Percentiles rank a stretch among this genome's conserved stretches.
phyloP scores from a whole-genome alignment of 345 rosid genomes.

The Salix purpurea region DNA sequence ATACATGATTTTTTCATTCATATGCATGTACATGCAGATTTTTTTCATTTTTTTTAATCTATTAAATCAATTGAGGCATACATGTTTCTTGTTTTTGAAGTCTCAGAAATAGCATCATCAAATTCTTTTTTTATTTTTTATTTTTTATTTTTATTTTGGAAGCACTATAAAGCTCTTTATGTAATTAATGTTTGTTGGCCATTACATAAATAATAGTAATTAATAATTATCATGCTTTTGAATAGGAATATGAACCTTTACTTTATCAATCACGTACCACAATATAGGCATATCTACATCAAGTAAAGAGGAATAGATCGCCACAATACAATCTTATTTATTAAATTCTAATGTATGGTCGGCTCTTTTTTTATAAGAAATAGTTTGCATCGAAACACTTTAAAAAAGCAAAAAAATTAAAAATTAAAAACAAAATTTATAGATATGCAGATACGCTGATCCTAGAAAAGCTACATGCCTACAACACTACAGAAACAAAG shows the following conservation, averaged over 20 bases:
- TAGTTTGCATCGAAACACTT: too few relatives aligned
- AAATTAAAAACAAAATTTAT: too few relatives aligned
- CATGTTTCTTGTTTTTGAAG: background rate
- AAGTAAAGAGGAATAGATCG: background rate
- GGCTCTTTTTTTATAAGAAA: background rate
- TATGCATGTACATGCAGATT: too few relatives aligned
- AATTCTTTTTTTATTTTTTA: background rate
- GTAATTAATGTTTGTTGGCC: background rate
- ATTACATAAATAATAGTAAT: background rate
- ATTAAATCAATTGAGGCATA: too few relatives aligned
- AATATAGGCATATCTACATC: background rate
- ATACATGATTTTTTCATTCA: too few relatives aligned
- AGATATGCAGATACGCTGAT: too few relatives aligned
- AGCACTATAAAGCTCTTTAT: background rate
- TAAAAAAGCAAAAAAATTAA: too few relatives aligned
- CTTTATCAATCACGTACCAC: constrained; percentile 6
- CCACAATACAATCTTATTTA: background rate
- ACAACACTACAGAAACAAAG: too few relatives aligned
- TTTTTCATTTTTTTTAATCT: too few relatives aligned
- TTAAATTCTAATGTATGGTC: background rate
- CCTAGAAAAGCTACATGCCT: too few relatives aligned
- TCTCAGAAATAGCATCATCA: background rate
- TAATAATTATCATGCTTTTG: background rate
- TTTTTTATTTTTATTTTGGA: background rate
- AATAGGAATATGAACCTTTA: constrained; percentile 4